Base-by-base conservation (phyloP, 2,329 filamentous ascomycete genomes). In the Thelonectria rubi region DNA sequence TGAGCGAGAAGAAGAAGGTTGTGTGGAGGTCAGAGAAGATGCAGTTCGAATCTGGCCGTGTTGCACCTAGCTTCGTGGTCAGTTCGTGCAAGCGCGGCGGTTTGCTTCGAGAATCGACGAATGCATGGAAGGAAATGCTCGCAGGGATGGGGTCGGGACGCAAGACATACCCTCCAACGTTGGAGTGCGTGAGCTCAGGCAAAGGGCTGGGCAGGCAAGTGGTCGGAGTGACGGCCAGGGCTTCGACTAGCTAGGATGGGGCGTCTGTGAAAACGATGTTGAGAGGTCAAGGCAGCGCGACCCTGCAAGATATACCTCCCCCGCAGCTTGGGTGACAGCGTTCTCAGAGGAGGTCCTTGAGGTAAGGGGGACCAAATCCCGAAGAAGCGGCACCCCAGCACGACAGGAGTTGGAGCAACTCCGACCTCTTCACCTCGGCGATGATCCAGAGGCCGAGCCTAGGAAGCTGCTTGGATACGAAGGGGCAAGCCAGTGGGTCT, bases 221-320 rank as follows among this genome's bases (percentile, higher is more conserved):
- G 63, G 66, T 67, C 62, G 62, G 58, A 60, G 54, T 18, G 57
- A 63, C 43, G 68, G 68, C 60, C 68, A 69, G 68, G 59, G 68
- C 64, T 68, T 45, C 64, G 49, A 56, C 61, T 62, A 65, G 64
- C 66, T 69, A 54, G 66, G 68, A 68, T 65, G 67, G 65, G 62
- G 68, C 63, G 64, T 63, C 61, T 57, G 54, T 57, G 59, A 68
- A 53, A 69, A 65, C 46, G 61, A 62, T 61, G 61, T 62, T 48
- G 55, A 68, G 55, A 66, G 58, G 60, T 63, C 53, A 66, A 70
- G 49, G 56, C 64, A 69, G 68, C 68, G 68, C 59, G 63, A 56
- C 59, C 56, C 65, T 68, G 65, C 66, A 70, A 70, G 68, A 70
- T 70, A 69, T 70, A 70, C 63, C 65, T 62, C 54, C 64, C 61